Conservation (phyloP, 768 basidiomycete genomes). For the Filobasidium floriforme region DNA sequence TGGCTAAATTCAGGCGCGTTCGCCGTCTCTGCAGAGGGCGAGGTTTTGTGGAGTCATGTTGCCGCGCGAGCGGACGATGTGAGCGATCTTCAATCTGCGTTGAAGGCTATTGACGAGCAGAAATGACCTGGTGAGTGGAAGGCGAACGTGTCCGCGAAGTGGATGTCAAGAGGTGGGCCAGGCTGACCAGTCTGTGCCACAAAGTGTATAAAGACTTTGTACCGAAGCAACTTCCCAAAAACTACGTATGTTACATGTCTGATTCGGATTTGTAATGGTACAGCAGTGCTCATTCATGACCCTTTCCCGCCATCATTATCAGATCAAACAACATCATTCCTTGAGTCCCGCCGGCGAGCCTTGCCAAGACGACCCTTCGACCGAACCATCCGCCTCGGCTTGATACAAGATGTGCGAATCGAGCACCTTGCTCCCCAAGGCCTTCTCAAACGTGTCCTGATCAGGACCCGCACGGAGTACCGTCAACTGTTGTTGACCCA, state of each 20-base stretch:
- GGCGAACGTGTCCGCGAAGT: too few relatives aligned
- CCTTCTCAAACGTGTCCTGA: constrained; percentile 29
- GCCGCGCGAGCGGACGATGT: constrained; percentile 4
- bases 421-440: constrained; percentile 27
- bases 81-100: not conserved
- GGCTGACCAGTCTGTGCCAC: too few relatives aligned
- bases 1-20: constrained; percentile 5
- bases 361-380: not conserved
- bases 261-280: too few relatives aligned
- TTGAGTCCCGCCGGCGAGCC: not conserved
- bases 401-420: constrained; percentile 36
- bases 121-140: too few relatives aligned
- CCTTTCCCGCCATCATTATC: too few relatives aligned
- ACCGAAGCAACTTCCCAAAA: too few relatives aligned
- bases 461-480: constrained; percentile 18
- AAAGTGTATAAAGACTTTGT: too few relatives aligned
- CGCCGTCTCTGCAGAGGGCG: not conserved
- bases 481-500: constrained; percentile 23
- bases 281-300: too few relatives aligned
- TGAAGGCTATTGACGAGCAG: not conserved
- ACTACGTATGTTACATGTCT: too few relatives aligned
- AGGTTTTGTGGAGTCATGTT: constrained; percentile 3
- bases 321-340: not conserved
- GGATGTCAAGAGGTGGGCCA: too few relatives aligned
- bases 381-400: constrained; percentile 11